Conservation (phyloP, 2,329 filamentous ascomycete species). For the Rosellinia necatrix region DNA sequence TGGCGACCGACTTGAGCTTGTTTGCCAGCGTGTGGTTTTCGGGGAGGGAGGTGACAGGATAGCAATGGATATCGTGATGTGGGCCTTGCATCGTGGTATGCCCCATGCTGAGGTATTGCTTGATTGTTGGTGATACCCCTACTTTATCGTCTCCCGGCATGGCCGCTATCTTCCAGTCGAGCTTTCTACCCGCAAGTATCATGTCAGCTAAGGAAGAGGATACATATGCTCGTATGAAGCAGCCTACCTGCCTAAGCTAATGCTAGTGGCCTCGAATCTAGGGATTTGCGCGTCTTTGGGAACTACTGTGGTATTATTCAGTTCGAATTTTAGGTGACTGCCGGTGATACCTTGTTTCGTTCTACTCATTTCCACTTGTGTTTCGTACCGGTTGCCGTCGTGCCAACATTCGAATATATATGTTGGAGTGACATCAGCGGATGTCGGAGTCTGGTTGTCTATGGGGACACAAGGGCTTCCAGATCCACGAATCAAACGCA, state of each 20-base stretch:
- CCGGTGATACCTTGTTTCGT: neutral
- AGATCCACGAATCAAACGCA: slow-evolving; percentile 27
- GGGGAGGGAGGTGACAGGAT: slow-evolving; percentile 36
- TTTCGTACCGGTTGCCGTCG: slow-evolving; percentile 25
- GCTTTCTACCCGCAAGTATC: slow-evolving; percentile 30
- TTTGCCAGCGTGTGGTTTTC: slow-evolving; percentile 15
- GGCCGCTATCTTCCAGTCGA: slow-evolving; percentile 47
- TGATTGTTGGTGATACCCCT: slow-evolving; percentile 30
- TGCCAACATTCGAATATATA: slow-evolving; percentile 33
- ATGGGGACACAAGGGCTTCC: slow-evolving; percentile 29
- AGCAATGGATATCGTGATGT: slow-evolving; percentile 28
- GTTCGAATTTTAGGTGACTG: slow-evolving; percentile 2
- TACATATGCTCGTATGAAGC: neutral
- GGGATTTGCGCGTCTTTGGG: slow-evolving; percentile 17
- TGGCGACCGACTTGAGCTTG: slow-evolving; percentile 38
- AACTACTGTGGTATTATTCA: slow-evolving; percentile 22
- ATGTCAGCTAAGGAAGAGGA: slow-evolving; percentile 24
- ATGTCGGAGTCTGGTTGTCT: slow-evolving; percentile 22
- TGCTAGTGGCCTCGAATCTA: slow-evolving; percentile 36
- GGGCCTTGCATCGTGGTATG: slow-evolving; percentile 26
- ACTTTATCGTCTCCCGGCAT: slow-evolving; percentile 33
- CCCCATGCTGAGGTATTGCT: slow-evolving; percentile 34
- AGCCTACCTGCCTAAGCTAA: slow-evolving; percentile 42
- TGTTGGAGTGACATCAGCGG: slow-evolving; percentile 29
- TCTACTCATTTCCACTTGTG: slow-evolving; percentile 20